Percentiles rank a stretch among this genome's conserved stretches.
phyloP scores from a whole-genome alignment of 768 basidiomycete genomes.

The Mycena haematopus region DNA sequence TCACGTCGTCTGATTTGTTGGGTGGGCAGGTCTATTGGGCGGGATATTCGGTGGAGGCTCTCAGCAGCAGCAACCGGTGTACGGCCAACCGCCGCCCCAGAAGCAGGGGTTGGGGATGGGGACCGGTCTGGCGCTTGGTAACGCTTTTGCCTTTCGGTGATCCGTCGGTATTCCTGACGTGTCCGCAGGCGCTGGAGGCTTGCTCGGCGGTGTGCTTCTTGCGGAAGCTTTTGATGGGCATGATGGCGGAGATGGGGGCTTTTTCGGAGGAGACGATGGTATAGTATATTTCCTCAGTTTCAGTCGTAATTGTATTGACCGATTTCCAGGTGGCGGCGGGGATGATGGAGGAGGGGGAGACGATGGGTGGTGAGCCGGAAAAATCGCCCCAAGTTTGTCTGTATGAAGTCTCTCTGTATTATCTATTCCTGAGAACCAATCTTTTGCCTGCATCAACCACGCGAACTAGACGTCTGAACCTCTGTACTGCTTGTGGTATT shows the following conservation, averaged over 20 bases:
- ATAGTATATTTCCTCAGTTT: too few relatives aligned
- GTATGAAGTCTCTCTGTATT: too few relatives aligned
- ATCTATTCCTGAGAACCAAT: too few relatives aligned
- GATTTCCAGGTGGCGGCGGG: too few relatives aligned
- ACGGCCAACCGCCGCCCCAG: constrained; percentile 35
- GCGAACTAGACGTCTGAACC: too few relatives aligned
- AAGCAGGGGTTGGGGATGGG: constrained; percentile 60
- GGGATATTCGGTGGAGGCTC: constrained; percentile 29
- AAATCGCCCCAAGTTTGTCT: too few relatives aligned
- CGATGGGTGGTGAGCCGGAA: too few relatives aligned
- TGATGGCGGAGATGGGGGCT: constrained; percentile 11
- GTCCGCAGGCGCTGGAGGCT: constrained; percentile 61
- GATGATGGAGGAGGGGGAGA: too few relatives aligned
- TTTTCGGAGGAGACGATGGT: neutral
- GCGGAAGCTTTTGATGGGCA: constrained; percentile 53
- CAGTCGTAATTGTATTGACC: too few relatives aligned
- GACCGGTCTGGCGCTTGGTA: constrained; percentile 52
- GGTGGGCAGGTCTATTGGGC: too few relatives aligned
- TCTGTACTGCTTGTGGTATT: too few relatives aligned
- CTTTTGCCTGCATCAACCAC: too few relatives aligned
- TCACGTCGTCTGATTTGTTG: constrained; percentile 3
- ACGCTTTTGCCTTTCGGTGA: constrained; percentile 24
- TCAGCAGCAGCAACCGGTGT: constrained; percentile 34
- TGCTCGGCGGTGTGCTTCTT: constrained; percentile 69
- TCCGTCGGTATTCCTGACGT: constrained; percentile 11